Evolutionary conservation across 495 filamentous ascomycete species (phyloP), one percentile per base, ranked within the genome.

Genomic region (Xylaria acuta): DNA sequence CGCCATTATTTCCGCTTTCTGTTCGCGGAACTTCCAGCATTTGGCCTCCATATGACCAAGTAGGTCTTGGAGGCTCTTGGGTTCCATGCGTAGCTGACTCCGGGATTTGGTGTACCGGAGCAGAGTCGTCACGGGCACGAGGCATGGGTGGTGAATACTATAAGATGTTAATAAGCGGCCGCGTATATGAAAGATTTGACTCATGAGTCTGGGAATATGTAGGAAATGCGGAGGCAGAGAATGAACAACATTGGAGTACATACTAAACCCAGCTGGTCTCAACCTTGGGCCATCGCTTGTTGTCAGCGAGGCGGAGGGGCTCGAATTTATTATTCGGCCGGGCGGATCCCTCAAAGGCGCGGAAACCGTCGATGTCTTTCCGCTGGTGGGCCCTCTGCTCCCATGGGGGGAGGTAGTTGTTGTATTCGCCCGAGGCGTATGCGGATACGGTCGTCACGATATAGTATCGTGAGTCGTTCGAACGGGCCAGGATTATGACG

Each of bases 401-500:
- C 81, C 81, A 82, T 5, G 81, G 81, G 8, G 81, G 71, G 0
- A 73, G 76, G 59, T 70, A 76, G 6, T 67, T 20, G 22, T 80
- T 80, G 0, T 58, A 14, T 0, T 40, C 34, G 7, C 70, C 70
- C 14, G 76, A 78, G 16, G 63, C 27, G 64, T 80, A 82, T 0
- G 81, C 81, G 14, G 80, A 81, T 2, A 82, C 78, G 0, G 81
- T 77, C 3, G 76, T 75, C 40, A 82, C 54, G 1, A 79, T 43
- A 41, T 73, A 72, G 43, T 77, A 38, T 3, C 36, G 71, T 22
- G 54, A 73, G 11, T 72, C 58, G 0, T 18, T 41, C 0, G 76
- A 76, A 20, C 72, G 60, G 18, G 72, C 68, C 9, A 82, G 70
- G 32, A 82, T 70, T 27, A 82, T 80, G 45, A 81, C 79, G 0